Conservation (phyloP, 805 yeast genomes). For the Wickerhamomyces ciferrii region DNA sequence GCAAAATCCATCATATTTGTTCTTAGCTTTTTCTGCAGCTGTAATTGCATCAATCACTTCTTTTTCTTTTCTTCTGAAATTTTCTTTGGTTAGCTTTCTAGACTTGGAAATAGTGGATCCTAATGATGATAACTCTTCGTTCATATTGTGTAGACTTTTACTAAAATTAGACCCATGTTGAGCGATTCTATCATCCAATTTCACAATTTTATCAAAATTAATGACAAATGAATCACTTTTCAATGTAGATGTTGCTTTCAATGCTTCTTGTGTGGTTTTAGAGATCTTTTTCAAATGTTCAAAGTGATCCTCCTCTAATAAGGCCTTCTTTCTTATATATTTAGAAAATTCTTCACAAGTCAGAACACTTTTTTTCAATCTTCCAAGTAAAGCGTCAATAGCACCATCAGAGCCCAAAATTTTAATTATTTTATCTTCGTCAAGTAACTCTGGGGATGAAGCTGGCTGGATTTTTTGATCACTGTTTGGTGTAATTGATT, state of each 20-base stretch:
- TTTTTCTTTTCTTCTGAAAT: constrained; percentile 75
- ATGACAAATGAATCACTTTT: constrained; percentile 62
- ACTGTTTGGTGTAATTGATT: background rate
- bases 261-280: constrained; percentile 41
- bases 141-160: constrained; percentile 76
- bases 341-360: constrained; percentile 84
- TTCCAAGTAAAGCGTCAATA: constrained; percentile 61
- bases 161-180: constrained; percentile 74
- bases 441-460: constrained; percentile 32
- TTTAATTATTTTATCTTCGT: constrained; percentile 43
- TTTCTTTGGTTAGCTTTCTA: constrained; percentile 78
- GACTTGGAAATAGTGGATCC: constrained; percentile 63
- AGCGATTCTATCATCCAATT: constrained; percentile 70
- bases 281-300: constrained; percentile 71
- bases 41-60: constrained; percentile 78
- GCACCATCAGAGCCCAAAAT: constrained; percentile 70
- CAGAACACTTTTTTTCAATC: constrained; percentile 73
- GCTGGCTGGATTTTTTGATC: constrained; percentile 16
- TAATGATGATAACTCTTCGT: constrained; percentile 74
- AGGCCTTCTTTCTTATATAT: constrained; percentile 72
- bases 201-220: constrained; percentile 64
- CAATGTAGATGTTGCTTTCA: constrained; percentile 38
- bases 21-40: constrained; percentile 84
- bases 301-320: constrained; percentile 73
- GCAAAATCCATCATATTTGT: constrained; percentile 71